Base-by-base conservation (phyloP, 768 basidiomycete genomes). In the Fomitopsis serialis region DNA sequence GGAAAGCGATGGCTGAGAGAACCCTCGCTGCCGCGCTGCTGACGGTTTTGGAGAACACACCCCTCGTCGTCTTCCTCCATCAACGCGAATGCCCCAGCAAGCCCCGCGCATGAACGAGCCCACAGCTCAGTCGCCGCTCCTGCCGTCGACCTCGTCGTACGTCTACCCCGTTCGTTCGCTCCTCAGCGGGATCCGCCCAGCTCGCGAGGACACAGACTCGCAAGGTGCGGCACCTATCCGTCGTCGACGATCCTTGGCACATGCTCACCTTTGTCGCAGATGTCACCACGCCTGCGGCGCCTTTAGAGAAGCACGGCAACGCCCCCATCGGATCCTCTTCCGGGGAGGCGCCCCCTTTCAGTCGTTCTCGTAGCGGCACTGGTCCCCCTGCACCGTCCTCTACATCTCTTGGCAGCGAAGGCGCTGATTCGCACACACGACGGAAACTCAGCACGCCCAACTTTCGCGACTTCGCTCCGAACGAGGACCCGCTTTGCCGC, bases 151-250 rank as follows among this genome's bases (percentile, higher is more conserved):
- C 44, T 45, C 48, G 11, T 57, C 56, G 23, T 57, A 57, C 23
- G 52, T 57, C 10, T 72, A 71, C 55, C 72, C 70, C 3, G 66
- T 72, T 35, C 68, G 66, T 42, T 67, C 70, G 10, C 62, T 73
- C 13, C 58, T 72, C 11, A 61, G 56, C 37, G 61, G 65, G 22
- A 65, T 71, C 42, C 67, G 65, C 32, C 56, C 62, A 1, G 55
- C 55, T 3, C 35, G 32, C 13, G 17, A 46, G 32, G 29, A n/a
- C 22, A 11, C 49, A 48, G 45, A 40, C 42, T 53, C 48, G n/a
- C 45, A 3, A 12, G 35, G 42, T 44, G 25, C 21, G n/a, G 43
- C 17, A 29, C 42, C 23, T 50, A 37, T 48, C 37, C 37, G 40
- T 2, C 36, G 42, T 27, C 35, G 35, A 36, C 43, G 17, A 35